Evolutionary conservation across 2,329 filamentous ascomycete species (phyloP), one percentile per base, ranked within the genome.

Genomic region (Ambrosiella cleistominuta): DNA sequence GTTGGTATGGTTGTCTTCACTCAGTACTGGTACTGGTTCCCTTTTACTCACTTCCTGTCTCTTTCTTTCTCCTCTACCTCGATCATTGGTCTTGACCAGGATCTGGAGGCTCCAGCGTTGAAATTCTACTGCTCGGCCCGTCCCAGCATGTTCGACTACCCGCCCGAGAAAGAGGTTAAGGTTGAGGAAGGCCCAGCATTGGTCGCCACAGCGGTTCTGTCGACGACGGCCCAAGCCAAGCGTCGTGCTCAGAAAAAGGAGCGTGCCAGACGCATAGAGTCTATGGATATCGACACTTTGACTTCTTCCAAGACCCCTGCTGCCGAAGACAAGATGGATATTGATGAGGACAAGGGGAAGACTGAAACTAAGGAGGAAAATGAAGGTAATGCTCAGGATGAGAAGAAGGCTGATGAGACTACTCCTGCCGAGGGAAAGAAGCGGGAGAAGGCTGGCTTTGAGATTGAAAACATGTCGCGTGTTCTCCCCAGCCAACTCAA

Each of bases 11-110:
- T 89, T 36, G 86, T 98, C 57, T 98, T 98, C 72, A 95, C 90
- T 7, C 93, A 98, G 70, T 98, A 98, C 75, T 98, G 93, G 93
- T 98, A 98, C 75, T 98, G 93, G 93, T 98, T 98, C 80, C 93
- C 93, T 61, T 85, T 97, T 66, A 95, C 93, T 37, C 93, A 98
- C 72, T 98, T 98, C 81, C 71, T 98, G 60, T 94, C 91, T 0
- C 77, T 98, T 62, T 90, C 88, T 66, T 97, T 98, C 72, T 89
- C 88, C n/a, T 93, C 93, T 1, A 98, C 94, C 1, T 86, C 93
- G 1, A 86, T 98, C 66, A 96, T 97, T 65, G 91, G 87, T 61
- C 81, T 98, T 35, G 90, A 98, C 68, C 85, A 94, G 66, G 88
- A 96, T 66, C 78, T 98, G 12, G 88, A 96, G 66, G 88, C 95